Evolutionary conservation across 495 filamentous ascomycete species (phyloP), one percentile per base, ranked within the genome.

Genomic region (Copromyces sp.): DNA sequence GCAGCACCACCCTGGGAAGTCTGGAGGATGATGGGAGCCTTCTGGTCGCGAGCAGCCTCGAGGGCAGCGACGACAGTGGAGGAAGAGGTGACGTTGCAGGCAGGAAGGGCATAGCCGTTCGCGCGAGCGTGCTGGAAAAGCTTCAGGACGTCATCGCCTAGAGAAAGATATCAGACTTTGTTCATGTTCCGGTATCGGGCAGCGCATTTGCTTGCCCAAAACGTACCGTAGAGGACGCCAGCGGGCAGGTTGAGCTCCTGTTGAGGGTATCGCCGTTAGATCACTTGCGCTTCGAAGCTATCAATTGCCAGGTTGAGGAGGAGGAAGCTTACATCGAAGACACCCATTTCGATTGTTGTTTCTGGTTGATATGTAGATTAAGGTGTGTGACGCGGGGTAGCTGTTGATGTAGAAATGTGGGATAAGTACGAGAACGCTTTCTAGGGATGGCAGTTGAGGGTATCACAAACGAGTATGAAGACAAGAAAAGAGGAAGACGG

Each of bases 1-100:
- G 94, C 94, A 44, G 94, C 91, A 83, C 95, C 95, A 78, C 95
- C 95, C 84, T 98, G 92, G 77, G 92, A 95, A 76, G 93, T 84
- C 85, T 98, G 94, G 72, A 97, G 89, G 81, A 97, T 91, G 83
- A 98, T 89, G 69, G 95, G 94, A 68, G 92, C 87, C 78, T 94
- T 95, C 77, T 88, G 83, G 80, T 98, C 95, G 73, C 93, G 89
- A 72, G 95, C 95, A 76, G 96, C 96, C 85, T 99, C 95, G 70
- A 98, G 92, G 29, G 91, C 84, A 76, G 94, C 90, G 74, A 97
- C 90, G 68, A 91, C 93, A 69, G 94, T 97, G 74, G 92, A 95
- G 69, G 91, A 94, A 68, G 93, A 97, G 76, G 95, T 98, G 77
- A 97, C 91, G 81, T 98, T 94, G 81, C 91, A 92, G 72, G 95